Evolutionary conservation across 768 basidiomycete genomes (phyloP), one percentile per base, ranked within the genome.

Genomic region (Suillus cothurnatus): DNA sequence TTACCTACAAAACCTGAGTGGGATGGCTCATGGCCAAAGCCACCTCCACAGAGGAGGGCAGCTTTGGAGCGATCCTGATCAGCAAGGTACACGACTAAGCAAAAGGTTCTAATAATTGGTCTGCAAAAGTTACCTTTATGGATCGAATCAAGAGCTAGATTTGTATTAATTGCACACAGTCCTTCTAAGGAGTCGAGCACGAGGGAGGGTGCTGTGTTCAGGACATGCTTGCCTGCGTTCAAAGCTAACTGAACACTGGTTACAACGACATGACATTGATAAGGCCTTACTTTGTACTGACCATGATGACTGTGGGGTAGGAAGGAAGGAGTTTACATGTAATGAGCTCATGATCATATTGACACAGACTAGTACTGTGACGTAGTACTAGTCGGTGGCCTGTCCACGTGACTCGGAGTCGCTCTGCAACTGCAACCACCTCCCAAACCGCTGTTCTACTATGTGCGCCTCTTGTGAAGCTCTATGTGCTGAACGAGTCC

Each of bases 1-100:
- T 68, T 67, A 90, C 94, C 95, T n/a, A 97, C 94, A 70, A 92
- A 95, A 2, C 87, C 92, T 6, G 93, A 86, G 77, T 95, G 94
- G 19, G 94, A 86, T 8, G 96, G 96, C 71, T 97, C 96, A 73
- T 97, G 96, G 6, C 96, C 93, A 31, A 90, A 87, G 38, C 94
- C 93, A 6, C 94, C 93, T 11, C 93, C 93, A 70, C 91, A 93
- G 70, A 95, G 81, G 17, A 95, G 80, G 3, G 90, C 85, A 50
- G 94, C 94, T 72, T 87, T 88, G 28, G 85, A 83, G 63, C 79
- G 83, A 73, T 90, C 86, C 38, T 76, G 83, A n/a, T 77, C 69
- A 31, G 85, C 78, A 61, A 86, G 76, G 70, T 89, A 87, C 49
- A 94, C 81, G 62, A 92, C 93, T 91, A 70, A 23, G 34, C 64